A percentile compares a stretch with the other conserved stretches of the same genome.
These are phyloP conservation scores for Vigna reflexopilosa DNA, from an alignment of 306 rosid species.

Conservation along the genomic window DNA sequence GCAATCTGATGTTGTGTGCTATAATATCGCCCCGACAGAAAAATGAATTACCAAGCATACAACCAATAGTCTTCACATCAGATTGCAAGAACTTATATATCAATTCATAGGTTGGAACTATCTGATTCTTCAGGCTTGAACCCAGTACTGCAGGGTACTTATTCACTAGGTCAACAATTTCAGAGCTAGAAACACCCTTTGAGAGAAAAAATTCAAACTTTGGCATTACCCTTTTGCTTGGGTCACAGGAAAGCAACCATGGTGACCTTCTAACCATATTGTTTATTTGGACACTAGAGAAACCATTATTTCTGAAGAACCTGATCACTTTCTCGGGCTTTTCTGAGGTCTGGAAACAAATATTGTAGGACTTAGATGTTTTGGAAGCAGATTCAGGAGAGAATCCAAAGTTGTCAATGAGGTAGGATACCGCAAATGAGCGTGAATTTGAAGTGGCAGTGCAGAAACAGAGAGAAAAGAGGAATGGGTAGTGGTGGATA, in stretches of 20 bases:
- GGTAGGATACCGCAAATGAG: constrained; percentile 46
- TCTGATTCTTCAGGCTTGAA: neutral
- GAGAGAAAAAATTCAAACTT: constrained; percentile 42
- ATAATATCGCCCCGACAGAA: neutral
- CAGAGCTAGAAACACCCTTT: constrained; percentile 32
- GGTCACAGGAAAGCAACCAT: neutral
- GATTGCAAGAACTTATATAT: constrained; percentile 1
- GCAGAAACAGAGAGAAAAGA: neutral
- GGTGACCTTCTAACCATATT: neutral
- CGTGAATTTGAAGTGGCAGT: neutral
- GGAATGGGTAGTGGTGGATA: neutral
- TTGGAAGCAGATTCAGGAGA: constrained; percentile 43
- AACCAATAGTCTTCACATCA: neutral
- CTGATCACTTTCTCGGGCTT: neutral
- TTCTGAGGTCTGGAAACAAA: neutral
- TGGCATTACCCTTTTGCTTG: constrained; percentile 11
- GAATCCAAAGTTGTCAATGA: constrained; percentile 44
- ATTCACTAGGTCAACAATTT: neutral
- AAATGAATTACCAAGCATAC: neutral
- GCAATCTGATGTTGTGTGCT: neutral
- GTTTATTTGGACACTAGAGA: neutral
- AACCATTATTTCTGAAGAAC: constrained; percentile 12
- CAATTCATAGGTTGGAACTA: neutral
- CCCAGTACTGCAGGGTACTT: neutral
- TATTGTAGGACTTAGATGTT: neutral